Percentiles rank a stretch among this genome's conserved stretches.
These are phyloP conservation scores for Skeletonema marinoi DNA, from an alignment of 108 stramenopile genomes.

Conservation along the genomic window DNA sequence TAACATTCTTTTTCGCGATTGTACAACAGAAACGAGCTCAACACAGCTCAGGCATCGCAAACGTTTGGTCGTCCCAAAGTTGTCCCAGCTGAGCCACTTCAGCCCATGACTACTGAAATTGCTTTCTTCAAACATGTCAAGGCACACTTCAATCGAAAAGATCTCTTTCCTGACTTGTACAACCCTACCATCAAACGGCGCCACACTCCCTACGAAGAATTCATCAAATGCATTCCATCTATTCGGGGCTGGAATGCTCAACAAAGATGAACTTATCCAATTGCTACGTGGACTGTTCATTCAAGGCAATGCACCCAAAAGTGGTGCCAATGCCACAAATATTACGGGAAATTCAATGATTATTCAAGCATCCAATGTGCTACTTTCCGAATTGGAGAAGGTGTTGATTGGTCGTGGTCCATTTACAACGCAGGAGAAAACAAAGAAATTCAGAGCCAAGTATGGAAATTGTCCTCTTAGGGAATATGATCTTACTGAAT, in stretches of 20 bases:
- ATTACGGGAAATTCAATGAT: conserved; percentile 55
- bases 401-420: conserved; percentile 78
- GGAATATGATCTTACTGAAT: conserved; percentile 59
- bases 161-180: conserved; percentile 64
- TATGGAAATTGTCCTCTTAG: conserved; percentile 59
- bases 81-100: conserved; percentile 59
- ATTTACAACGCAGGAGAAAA: conserved; percentile 64
- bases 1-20: not conserved
- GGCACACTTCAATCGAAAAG: conserved; percentile 68
- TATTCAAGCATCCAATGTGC: conserved; percentile 57
- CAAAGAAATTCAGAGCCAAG: conserved; percentile 70
- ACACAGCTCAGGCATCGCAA: conserved; percentile 64
- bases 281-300: conserved; percentile 86
- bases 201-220: conserved; percentile 89
- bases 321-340: conserved; percentile 59
- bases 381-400: conserved; percentile 74
- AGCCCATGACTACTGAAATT: conserved; percentile 71
- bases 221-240: conserved; percentile 92
- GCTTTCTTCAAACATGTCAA: conserved; percentile 80
- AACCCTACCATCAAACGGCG: conserved; percentile 64
- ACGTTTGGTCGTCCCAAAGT: conserved; percentile 66
- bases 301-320: conserved; percentile 86
- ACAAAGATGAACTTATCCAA: conserved; percentile 87
- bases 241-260: conserved; percentile 84
- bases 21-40: conserved; percentile 50